Evolutionary conservation across 2,329 filamentous ascomycete genomes (phyloP).

Genomic region (Dactylonectria estremocensis): DNA sequence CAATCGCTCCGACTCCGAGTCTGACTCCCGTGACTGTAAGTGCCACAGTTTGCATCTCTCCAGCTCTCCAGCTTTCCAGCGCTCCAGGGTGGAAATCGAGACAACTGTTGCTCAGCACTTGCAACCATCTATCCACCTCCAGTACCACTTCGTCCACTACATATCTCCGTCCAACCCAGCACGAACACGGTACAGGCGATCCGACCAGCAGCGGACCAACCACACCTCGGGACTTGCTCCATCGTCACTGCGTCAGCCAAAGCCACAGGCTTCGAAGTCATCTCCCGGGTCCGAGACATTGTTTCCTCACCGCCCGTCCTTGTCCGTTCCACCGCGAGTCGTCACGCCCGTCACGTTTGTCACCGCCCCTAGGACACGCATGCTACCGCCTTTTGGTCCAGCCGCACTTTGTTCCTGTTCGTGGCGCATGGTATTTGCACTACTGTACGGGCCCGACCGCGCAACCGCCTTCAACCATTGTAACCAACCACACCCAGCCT

Average conservation of each 20-base stretch:
- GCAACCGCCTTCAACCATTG: background rate
- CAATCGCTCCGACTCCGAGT: background rate
- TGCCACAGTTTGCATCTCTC: background rate
- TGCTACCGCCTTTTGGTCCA: background rate
- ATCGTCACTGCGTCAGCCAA: slow-evolving; percentile 5
- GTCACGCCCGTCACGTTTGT: background rate
- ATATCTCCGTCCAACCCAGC: background rate
- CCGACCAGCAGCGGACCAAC: background rate
- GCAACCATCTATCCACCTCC: background rate
- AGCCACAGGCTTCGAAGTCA: background rate
- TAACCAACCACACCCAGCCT: slow-evolving; percentile 23
- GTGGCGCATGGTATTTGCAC: background rate
- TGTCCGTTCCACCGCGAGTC: too few species aligned
- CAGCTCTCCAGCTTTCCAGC: background rate
- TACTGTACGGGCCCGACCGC: slow-evolving; percentile 25
- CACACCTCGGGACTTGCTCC: background rate
- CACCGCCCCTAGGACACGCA: slow-evolving; percentile 11
- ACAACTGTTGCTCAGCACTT: background rate
- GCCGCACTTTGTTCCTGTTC: background rate
- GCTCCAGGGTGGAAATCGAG: background rate
- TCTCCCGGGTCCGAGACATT: slow-evolving; percentile 18
- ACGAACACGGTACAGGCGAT: background rate
- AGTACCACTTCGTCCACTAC: background rate
- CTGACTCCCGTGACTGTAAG: background rate
- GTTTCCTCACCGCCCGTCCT: slow-evolving; percentile 6